Evolutionary conservation across 352 stramenopile genomes (phyloP).

Genomic region (Phytopythium montanum): DNA sequence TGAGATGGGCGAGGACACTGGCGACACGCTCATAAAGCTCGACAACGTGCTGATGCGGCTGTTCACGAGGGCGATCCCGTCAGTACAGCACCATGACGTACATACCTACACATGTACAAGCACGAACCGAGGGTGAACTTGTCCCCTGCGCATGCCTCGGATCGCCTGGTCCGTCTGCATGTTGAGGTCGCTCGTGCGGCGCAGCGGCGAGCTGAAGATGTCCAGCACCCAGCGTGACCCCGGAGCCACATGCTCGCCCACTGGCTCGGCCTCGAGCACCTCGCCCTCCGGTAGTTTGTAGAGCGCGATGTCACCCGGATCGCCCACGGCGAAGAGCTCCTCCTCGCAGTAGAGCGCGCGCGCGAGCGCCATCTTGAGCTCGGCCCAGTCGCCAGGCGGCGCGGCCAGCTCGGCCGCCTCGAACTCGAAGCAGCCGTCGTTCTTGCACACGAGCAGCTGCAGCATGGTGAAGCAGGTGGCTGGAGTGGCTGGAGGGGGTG

Average conservation of each 20-base stretch:
- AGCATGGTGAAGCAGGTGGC: constrained; percentile 18
- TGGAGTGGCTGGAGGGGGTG: not conserved
- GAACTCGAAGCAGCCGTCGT: constrained; percentile 76
- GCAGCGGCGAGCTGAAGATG: constrained; percentile 63
- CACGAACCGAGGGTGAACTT: constrained; percentile 14
- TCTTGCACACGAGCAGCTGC: constrained; percentile 74
- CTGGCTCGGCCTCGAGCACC: constrained; percentile 26
- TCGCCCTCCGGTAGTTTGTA: constrained; percentile 48
- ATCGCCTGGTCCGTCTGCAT: constrained; percentile 60
- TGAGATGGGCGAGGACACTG: constrained; percentile 15
- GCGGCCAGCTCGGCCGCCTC: constrained; percentile 32
- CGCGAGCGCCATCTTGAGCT: constrained; percentile 59
- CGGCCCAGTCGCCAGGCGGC: constrained; percentile 22
- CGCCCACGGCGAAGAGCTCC: constrained; percentile 64
- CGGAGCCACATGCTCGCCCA: constrained; percentile 17
- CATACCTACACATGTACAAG: not conserved
- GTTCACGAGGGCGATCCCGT: not conserved
- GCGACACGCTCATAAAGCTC: constrained; percentile 5
- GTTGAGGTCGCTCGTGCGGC: constrained; percentile 40
- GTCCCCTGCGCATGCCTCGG: constrained; percentile 31
- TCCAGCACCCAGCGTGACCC: constrained; percentile 76
- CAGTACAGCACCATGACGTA: not conserved
- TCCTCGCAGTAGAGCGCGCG: constrained; percentile 65
- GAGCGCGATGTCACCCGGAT: constrained; percentile 47
- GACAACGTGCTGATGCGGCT: constrained; percentile 19